These are phyloP conservation scores for Thielaviopsis euricoi DNA, from an alignment of 2,329 filamentous ascomycete species.

Conservation along the genomic window DNA sequence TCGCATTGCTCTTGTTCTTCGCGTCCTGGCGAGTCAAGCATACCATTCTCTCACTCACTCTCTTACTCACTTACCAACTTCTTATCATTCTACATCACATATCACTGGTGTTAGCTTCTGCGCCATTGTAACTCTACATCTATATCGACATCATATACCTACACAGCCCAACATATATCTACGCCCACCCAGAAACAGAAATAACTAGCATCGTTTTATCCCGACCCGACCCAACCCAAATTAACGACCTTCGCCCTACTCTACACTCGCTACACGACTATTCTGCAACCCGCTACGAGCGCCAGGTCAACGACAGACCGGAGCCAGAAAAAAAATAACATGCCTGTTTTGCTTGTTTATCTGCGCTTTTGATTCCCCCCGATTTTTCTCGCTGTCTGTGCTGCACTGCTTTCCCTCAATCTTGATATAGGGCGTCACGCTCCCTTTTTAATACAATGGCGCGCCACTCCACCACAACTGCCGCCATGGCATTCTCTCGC, in stretches of 20 bases:
- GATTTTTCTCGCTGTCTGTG: not conserved
- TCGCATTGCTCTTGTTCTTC: not conserved
- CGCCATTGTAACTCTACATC: no score
- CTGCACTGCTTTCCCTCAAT: not conserved
- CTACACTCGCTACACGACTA: no score
- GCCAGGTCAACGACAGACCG: not conserved
- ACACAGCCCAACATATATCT: no score
- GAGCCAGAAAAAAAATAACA: not conserved
- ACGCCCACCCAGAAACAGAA: no score
- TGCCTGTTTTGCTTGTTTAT: not conserved
- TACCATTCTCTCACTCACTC: not conserved
- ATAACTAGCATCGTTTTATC: no score
- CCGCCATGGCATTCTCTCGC: not conserved
- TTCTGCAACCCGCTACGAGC: not conserved
- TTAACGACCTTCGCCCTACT: no score
- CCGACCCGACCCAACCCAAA: no score
- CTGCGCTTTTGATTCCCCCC: not conserved
- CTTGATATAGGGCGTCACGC: not conserved
- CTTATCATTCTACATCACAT: no score
- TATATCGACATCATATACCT: no score
- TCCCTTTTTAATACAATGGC: not conserved
- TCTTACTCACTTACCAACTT: no score
- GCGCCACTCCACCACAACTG: not conserved
- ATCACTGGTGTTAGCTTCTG: no score
- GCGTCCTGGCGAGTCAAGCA: not conserved